phyloP scores from a whole-genome alignment of 2,329 filamentous ascomycete species.

The Penicillium sp. region DNA sequence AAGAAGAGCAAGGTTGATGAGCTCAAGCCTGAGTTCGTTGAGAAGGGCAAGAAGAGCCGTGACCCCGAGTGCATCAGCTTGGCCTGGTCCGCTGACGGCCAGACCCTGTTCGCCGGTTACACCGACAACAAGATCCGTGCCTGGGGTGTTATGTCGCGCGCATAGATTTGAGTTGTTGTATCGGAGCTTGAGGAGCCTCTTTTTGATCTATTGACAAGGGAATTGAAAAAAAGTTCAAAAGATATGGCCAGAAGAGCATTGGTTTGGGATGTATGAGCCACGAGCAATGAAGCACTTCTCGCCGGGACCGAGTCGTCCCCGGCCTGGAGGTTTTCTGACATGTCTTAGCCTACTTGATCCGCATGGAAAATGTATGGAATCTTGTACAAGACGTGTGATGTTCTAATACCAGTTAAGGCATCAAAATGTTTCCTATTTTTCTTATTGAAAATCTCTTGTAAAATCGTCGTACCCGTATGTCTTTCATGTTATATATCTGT shows the following conservation, averaged over 20 bases:
- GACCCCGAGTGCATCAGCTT: conserved; percentile 97
- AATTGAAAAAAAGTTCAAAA: conserved; percentile 40
- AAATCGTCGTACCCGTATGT: not conserved
- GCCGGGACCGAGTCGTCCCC: conserved; percentile 20
- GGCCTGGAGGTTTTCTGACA: conserved; percentile 34
- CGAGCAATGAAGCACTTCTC: conserved; percentile 44
- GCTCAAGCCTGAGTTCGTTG: conserved; percentile 96
- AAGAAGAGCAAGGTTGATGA: conserved; percentile 99
- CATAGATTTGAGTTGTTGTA: conserved; percentile 53
- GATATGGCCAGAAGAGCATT: conserved; percentile 33
- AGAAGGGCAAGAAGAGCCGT: conserved; percentile 97
- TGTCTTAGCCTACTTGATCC: conserved; percentile 42
- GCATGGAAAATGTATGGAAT: conserved; percentile 36
- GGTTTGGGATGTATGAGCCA: conserved; percentile 46
- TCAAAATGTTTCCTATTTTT: conserved; percentile 37
- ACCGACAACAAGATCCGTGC: conserved; percentile 99
- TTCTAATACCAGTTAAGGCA: conserved; percentile 44
- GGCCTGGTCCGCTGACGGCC: conserved; percentile 96
- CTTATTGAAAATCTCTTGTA: conserved; percentile 19
- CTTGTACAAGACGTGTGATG: conserved; percentile 38
- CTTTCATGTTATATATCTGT: not conserved
- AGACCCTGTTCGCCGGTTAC: conserved; percentile 99
- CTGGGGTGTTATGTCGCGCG: conserved; percentile 96
- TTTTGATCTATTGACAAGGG: conserved; percentile 31
- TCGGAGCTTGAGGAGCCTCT: conserved; percentile 29